A percentile compares a stretch with the other conserved stretches of the same genome.
Evolutionary conservation across 2,329 filamentous ascomycete species (phyloP).

Genomic region (Phaeomoniella chlamydospora): DNA sequence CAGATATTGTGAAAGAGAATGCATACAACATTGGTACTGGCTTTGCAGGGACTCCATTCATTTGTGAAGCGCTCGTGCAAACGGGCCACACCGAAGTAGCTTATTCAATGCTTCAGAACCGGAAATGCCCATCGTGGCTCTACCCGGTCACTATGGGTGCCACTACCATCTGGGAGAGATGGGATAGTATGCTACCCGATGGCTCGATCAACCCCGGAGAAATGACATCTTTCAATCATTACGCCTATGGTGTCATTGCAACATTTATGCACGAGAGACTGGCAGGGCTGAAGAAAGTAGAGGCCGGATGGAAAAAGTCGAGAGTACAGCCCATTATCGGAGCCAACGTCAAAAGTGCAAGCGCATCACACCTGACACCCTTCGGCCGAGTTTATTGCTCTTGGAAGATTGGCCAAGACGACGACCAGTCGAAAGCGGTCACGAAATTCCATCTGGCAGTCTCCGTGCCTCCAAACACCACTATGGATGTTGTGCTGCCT

Average conservation of each 20-base stretch:
- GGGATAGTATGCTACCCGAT: constrained; percentile 24
- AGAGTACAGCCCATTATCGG: constrained; percentile 17
- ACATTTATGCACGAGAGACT: constrained; percentile 23
- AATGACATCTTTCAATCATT: constrained; percentile 30
- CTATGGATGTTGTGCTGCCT: background rate
- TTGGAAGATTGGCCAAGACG: constrained; percentile 7
- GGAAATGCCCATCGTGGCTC: constrained; percentile 21
- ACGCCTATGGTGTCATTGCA: constrained; percentile 23
- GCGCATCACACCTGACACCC: constrained; percentile 14
- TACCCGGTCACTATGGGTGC: constrained; percentile 25
- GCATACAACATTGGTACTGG: constrained; percentile 19
- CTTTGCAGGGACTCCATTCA: constrained; percentile 18
- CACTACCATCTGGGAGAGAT: constrained; percentile 30
- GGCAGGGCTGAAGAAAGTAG: constrained; percentile 15
- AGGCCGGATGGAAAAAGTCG: constrained; percentile 17
- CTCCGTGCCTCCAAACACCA: background rate
- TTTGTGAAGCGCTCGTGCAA: constrained; percentile 14
- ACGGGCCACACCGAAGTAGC: constrained; percentile 11
- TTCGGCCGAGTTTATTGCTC: constrained; percentile 15
- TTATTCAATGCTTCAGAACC: constrained; percentile 26
- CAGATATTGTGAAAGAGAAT: constrained; percentile 9
- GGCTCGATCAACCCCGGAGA: constrained; percentile 22
- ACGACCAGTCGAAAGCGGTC: background rate
- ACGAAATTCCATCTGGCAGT: background rate
- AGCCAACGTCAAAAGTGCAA: constrained; percentile 15